Base-by-base conservation (phyloP, 371 early-diverging fungal genomes). In the Mucor sp. region DNA sequence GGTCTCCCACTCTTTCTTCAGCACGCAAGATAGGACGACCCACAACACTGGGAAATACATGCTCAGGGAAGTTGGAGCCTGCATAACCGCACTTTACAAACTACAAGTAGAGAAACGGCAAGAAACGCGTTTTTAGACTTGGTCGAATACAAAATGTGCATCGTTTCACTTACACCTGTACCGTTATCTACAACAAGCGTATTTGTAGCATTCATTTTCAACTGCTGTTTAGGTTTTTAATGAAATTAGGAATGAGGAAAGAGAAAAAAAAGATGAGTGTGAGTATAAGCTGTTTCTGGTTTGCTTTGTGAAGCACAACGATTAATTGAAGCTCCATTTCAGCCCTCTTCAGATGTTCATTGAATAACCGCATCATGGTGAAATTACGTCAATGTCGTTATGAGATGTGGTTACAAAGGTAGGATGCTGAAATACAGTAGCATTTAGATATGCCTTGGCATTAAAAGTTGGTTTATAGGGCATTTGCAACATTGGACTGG, bases 1-100 rank as follows among this genome's bases (percentile, higher is more conserved):
- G 79, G 62, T 96, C 90, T 37, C 93, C 91, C 41, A 92, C 83
- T 60, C 81, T 80, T 70, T 97, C 97, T 79, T 98, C 98, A 33
- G 97, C 97, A 65, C 98, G 95, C 65, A 97, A 85, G 76, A 97
- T 97, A 62, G 99, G 99, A 32, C 98, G 88, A 33, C 98, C 98
- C 5, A 99, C 96, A 4, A 99, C 94, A 39, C 97, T 95, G 15
- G 98, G 97, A 77, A 97, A 97, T 44, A 95, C 95, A 76, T 94
- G 85, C 65, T 91, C 91, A 32, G 99, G 99, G 77, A 99, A 98
- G 85, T 99, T 95, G 71, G 94, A 90, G 66, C 97, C 97, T 56
- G 97, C 91, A 80, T 90, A 98, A 62, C 99, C 99, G 79, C 93
- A 93, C 74, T 99, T 99, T 65, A 96, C 98, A 86, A 98, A 99